Evolutionary conservation across 441 rosid species (phyloP).

Genomic region (Manihot esculenta): DNA sequence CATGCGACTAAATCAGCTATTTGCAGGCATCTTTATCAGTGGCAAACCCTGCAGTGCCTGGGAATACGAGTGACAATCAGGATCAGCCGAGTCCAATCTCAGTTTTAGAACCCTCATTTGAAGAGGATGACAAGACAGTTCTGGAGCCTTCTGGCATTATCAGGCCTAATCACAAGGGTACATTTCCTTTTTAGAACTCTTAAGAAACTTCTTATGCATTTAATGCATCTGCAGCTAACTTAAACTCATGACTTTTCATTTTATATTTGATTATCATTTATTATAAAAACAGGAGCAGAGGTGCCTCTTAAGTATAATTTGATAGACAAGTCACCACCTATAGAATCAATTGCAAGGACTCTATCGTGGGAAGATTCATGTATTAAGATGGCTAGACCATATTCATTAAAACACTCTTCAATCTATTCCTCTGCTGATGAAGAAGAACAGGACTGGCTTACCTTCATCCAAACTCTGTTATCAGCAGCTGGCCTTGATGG

Average conservation of each 20-base stretch:
- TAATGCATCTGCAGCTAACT: background rate
- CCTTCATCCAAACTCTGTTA: slow-evolving; percentile 50
- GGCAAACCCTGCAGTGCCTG: slow-evolving; percentile 42
- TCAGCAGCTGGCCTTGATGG: slow-evolving; percentile 55
- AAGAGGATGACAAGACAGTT: slow-evolving; percentile 55
- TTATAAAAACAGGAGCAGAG: slow-evolving; percentile 40
- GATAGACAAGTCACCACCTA: slow-evolving; percentile 85
- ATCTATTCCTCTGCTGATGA: slow-evolving; percentile 36
- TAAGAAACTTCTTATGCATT: background rate
- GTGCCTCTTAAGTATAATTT: slow-evolving; percentile 53
- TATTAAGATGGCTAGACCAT: slow-evolving; percentile 41
- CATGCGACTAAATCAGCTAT: background rate
- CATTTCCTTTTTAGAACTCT: slow-evolving; percentile 14
- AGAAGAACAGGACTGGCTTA: slow-evolving; percentile 58
- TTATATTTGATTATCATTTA: background rate
- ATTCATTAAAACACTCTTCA: slow-evolving; percentile 40
- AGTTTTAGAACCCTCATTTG: slow-evolving; percentile 79
- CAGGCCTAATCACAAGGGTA: slow-evolving; percentile 46
- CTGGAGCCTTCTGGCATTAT: slow-evolving; percentile 43
- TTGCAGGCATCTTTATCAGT: slow-evolving; percentile 49
- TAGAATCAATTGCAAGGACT: slow-evolving; percentile 74
- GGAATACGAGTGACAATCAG: slow-evolving; percentile 55
- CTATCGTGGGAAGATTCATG: slow-evolving; percentile 66
- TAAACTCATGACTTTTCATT: background rate
- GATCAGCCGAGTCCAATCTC: slow-evolving; percentile 95